These are phyloP conservation scores for Paramecium caudatum DNA, from an alignment of 73 alveolate genomes.

Conservation along the genomic window DNA sequence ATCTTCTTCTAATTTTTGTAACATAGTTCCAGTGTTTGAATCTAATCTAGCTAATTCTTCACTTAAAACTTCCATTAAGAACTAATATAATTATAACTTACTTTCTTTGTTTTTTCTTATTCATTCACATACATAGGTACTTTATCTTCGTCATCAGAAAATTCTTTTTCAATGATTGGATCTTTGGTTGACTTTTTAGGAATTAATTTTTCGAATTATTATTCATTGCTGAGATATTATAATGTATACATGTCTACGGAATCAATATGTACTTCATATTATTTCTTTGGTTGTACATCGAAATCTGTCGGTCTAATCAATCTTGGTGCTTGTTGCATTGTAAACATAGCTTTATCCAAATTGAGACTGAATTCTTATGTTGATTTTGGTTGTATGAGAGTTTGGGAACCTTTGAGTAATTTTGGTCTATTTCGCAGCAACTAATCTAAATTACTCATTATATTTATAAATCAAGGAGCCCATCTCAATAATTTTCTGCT, in stretches of 20 bases:
- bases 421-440: neutral
- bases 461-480: neutral
- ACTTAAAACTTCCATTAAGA: slow-evolving; percentile 22
- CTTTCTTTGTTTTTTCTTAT: slow-evolving; percentile 6
- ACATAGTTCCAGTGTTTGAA: slow-evolving; percentile 4
- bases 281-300: neutral
- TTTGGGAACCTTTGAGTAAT: neutral
- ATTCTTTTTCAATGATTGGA: slow-evolving; percentile 1
- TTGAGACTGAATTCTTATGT: slow-evolving; percentile 8
- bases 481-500: slow-evolving; percentile 13
- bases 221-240: neutral
- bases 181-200: neutral
- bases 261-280: neutral
- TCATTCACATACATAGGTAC: neutral
- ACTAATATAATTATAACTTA: neutral
- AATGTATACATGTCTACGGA: neutral
- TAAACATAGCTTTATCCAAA: slow-evolving; percentile 24
- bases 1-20: neutral
- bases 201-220: neutral
- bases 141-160: neutral
- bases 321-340: slow-evolving; percentile 32
- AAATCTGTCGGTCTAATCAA: neutral
- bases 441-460: neutral
- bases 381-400: neutral
- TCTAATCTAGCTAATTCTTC: slow-evolving; percentile 15